phyloP scores from a whole-genome alignment of 2,329 filamentous ascomycete genomes.

The Sporothrix brasiliensis region DNA sequence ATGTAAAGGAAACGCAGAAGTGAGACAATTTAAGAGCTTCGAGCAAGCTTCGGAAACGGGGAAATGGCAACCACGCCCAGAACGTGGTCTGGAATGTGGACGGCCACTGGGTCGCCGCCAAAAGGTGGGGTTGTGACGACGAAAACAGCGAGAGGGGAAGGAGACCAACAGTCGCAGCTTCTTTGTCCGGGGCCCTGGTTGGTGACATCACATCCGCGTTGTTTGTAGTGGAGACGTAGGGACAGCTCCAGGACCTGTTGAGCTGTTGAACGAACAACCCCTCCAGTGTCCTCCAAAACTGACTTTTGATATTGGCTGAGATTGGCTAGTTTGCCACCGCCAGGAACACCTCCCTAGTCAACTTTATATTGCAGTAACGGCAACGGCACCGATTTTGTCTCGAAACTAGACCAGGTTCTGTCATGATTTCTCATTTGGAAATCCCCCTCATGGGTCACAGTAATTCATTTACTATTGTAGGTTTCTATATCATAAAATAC shows the following conservation, averaged over 20 bases:
- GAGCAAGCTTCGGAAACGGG: slow-evolving; percentile 6
- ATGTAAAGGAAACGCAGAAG: slow-evolving; percentile 11
- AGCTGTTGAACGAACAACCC: not conserved
- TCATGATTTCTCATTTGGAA: too few species aligned
- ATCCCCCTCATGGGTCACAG: too few species aligned
- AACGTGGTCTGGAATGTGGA: slow-evolving; percentile 25
- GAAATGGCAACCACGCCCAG: not conserved
- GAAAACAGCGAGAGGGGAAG: slow-evolving; percentile 27
- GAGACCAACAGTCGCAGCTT: not conserved
- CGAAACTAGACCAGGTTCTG: too few species aligned
- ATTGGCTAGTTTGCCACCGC: too few species aligned
- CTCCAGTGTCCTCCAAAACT: not conserved
- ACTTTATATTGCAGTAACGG: too few species aligned
- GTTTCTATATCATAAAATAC: too few species aligned
- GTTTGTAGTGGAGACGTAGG: not conserved
- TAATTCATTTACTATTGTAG: too few species aligned
- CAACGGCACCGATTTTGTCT: too few species aligned
- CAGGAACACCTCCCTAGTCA: too few species aligned
- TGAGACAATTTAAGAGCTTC: slow-evolving; percentile 19
- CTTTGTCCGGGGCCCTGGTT: not conserved
- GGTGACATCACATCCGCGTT: slow-evolving; percentile 12
- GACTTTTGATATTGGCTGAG: too few species aligned
- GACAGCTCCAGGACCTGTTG: not conserved
- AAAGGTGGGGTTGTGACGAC: slow-evolving; percentile 27
- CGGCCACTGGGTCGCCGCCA: not conserved